Evolutionary conservation across 352 stramenopile genomes (phyloP).

Genomic region (Phytophthora pinifolia): DNA sequence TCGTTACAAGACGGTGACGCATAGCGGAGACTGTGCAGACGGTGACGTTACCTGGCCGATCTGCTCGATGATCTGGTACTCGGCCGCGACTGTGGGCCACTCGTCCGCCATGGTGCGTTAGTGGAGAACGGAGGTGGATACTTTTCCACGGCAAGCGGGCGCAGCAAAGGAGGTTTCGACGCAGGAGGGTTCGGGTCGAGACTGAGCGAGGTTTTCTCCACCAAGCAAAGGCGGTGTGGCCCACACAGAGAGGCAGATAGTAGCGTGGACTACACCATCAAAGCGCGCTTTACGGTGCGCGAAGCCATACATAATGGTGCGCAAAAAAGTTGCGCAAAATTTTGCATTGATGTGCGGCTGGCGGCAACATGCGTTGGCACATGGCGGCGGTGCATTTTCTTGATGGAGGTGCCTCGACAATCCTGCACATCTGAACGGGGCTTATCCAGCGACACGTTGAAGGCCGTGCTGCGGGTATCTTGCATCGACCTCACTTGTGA

Average conservation of each 20-base stretch:
- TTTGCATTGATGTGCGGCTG: no score
- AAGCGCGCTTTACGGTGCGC: neutral
- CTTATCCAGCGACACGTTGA: slow-evolving; percentile 2
- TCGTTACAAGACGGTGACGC: no score
- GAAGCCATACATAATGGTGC: no score
- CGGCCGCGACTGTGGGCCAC: slow-evolving; percentile 78
- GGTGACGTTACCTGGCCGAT: slow-evolving; percentile 67
- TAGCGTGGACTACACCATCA: slow-evolving; percentile 19
- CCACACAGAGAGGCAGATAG: slow-evolving; percentile 24
- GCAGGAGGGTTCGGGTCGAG: slow-evolving; percentile 18
- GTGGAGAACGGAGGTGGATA: slow-evolving; percentile 24
- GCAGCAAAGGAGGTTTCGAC: slow-evolving; percentile 24
- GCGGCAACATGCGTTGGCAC: no score
- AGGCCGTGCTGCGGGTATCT: no score
- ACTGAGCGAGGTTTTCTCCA: slow-evolving; percentile 22
- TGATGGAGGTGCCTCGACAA: no score
- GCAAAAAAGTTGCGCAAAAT: no score
- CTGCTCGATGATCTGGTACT: slow-evolving; percentile 91
- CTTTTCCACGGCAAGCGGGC: slow-evolving; percentile 17
- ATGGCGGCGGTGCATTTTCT: no score
- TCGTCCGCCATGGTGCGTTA: slow-evolving; percentile 69
- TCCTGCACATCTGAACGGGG: neutral
- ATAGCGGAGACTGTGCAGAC: no score
- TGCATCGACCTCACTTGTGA: no score
- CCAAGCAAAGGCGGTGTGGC: slow-evolving; percentile 18